These are phyloP conservation scores for Corylus heterophylla DNA, from an alignment of 306 rosid genomes.

Conservation along the genomic window DNA sequence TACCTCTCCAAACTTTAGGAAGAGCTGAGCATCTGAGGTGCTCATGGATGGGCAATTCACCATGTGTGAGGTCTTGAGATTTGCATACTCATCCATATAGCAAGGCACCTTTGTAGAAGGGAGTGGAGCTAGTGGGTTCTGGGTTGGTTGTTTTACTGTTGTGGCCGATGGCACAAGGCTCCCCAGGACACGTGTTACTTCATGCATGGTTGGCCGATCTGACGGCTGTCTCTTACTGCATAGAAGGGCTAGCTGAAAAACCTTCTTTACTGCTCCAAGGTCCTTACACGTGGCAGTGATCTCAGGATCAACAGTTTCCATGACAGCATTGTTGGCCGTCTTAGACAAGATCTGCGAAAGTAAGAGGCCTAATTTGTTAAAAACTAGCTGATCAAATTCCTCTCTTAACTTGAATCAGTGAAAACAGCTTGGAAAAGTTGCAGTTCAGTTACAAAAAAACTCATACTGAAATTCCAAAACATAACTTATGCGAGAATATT, in stretches of 20 bases:
- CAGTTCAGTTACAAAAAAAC: too few species aligned
- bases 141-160: constrained; percentile 38
- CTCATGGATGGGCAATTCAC: constrained; percentile 85
- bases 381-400: not conserved
- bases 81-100: constrained; percentile 82
- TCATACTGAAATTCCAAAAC: not conserved
- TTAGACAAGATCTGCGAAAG: constrained; percentile 70
- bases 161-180: constrained; percentile 47
- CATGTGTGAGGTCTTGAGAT: constrained; percentile 73
- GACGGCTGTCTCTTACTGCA: constrained; percentile 81
- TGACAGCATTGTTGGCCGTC: constrained; percentile 77
- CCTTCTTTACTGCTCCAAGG: constrained; percentile 76
- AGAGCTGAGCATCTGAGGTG: constrained; percentile 85
- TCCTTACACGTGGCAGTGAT: constrained; percentile 78
- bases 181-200: constrained; percentile 70
- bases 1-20: constrained; percentile 91
- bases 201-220: constrained; percentile 90
- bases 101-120: constrained; percentile 54
- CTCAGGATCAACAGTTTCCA: constrained; percentile 90
- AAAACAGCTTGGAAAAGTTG: too few species aligned
- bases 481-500: not conserved
- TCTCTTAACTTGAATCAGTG: too few species aligned
- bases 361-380: not conserved
- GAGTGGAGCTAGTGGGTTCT: constrained; percentile 24
- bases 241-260: constrained; percentile 81